Evolutionary conservation across 495 filamentous ascomycete genomes (phyloP), one percentile per base, ranked within the genome.

Genomic region (Xylaria nigripes): DNA sequence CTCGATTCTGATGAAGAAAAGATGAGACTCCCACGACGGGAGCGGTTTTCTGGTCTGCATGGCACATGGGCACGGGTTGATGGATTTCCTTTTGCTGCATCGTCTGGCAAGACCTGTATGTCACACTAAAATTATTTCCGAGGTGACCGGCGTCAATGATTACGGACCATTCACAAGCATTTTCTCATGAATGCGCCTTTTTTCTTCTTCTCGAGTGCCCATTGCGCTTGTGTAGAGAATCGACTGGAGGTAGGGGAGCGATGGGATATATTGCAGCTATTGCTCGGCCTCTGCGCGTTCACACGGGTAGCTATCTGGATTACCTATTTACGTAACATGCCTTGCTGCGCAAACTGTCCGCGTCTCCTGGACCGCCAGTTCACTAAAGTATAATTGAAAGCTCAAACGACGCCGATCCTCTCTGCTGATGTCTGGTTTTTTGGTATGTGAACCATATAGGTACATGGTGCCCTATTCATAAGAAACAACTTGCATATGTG

Each of bases 41-140:
- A 57, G 64, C 52, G 55, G 64, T 51, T 57, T 30, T 76, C 68
- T 65, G 72, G 72, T 71, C 67, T 70, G 72, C 72, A 73, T 73
- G 71, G 66, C 62, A 68, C 66, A 71, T 65, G 71, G 68, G 73
- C 65, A 67, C 66, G 69, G 59, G 62, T 71, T 72, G 69, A 70
- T 69, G 72, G 64, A 68, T 67, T 58, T 66, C 50, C 45, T 65
- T 75, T 60, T 71, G 71, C 70, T 70, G 53, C 53, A 55, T 72
- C 63, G 68, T 74, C 71, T 76, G 71, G 73, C 72, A 73, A 72
- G 72, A 69, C 71, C 73, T 75, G 67, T 74, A 69, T 70, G 72
- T 76, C 71, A 75, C 70, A 54, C 51, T 63, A 61, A 68, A 68
- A 66, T 61, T 57, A 60, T 59, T 51, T 46, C 60, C 56, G 64